A percentile compares a stretch with the other conserved stretches of the same genome.
Conservation (phyloP, 495 filamentous ascomycete genomes). For the Annulohypoxylon maeteangense region DNA sequence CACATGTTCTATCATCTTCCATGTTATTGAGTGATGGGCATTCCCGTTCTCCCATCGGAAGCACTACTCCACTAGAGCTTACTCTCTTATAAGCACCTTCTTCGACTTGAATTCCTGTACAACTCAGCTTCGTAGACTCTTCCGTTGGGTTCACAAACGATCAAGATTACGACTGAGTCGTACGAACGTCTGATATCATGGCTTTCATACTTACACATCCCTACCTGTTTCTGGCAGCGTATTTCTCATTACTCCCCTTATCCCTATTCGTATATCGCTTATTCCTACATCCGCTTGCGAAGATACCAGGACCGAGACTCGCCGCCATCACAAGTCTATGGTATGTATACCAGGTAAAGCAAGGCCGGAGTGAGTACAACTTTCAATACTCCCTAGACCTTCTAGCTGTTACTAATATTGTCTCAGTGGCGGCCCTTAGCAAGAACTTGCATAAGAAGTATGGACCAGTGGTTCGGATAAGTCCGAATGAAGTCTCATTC, state of each 20-base stretch:
- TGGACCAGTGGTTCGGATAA: slow-evolving; percentile 66
- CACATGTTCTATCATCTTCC: not conserved
- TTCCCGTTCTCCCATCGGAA: not conserved
- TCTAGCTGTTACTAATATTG: not conserved
- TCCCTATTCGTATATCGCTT: slow-evolving; percentile 39
- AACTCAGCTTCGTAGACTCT: not conserved
- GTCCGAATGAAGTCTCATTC: slow-evolving; percentile 66
- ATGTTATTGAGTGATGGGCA: not conserved
- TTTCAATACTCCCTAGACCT: not conserved
- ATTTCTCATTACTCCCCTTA: slow-evolving; percentile 17
- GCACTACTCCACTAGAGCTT: not conserved
- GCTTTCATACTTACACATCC: slow-evolving; percentile 6
- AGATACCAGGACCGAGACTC: slow-evolving; percentile 49
- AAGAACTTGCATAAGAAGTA: slow-evolving; percentile 60
- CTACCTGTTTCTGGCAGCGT: slow-evolving; percentile 12
- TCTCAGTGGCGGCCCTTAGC: slow-evolving; percentile 37
- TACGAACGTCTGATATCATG: not conserved
- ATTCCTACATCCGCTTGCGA: slow-evolving; percentile 48
- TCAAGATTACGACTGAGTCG: not conserved
- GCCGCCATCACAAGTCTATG: slow-evolving; percentile 55
- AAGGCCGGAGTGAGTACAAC: slow-evolving; percentile 39
- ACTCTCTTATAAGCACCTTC: not conserved
- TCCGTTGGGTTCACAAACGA: not conserved
- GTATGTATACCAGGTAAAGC: slow-evolving; percentile 47
- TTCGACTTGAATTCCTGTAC: not conserved